Base-by-base conservation (phyloP, 495 filamentous ascomycete genomes). In the Aspergillus carlsbadensis region DNA sequence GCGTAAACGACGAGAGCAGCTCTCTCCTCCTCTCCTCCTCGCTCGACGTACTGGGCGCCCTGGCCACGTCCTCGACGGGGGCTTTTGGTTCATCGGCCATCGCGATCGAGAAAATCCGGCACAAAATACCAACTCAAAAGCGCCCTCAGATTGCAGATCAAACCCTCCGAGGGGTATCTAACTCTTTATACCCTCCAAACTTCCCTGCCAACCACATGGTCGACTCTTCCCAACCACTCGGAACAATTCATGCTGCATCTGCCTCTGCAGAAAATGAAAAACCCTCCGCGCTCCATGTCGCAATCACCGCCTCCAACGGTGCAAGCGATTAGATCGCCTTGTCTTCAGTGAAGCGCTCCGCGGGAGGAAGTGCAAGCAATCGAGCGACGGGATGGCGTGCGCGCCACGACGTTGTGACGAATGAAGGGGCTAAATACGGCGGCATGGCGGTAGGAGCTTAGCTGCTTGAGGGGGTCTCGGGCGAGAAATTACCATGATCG, bases 1-100 rank as follows among this genome's bases (percentile, higher is more conserved):
- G 62, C 13, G 61, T 61, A 49, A 71, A 71, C 10, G 62, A 64
- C 40, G 51, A 34, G 10, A 54, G 51, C 1, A 54, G 15, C 29
- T 54, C 51, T 1, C 51, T 41, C 10, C 24, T 13, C 35, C 31
- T 54, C 40, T 54, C 51, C 51, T 45, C 29, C 17, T 45, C 51
- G 17, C 40, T 54, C 29, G 29, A 34, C 11, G 41, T 17, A 13
- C 51, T 54, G 2, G 51, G 15, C 15, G 41, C 24, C 10, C 26
- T 35, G 0, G 17, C 51, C 29, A 44, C 51, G 36, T 44, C 41
- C 4, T 35, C 26, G 1, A 35, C 29, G 6, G 31, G 18, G 4
- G 6, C 31, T 37, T 54, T 54, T 1, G n/a, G 7, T 3, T 47
- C 44, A 10, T 40, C 24, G 14, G 31, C n/a, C 7, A 35, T 13